Percentiles rank a stretch among this genome's conserved stretches.
Conservation (phyloP, 1,284 basidiomycete species). For the Ganoderma sinense region DNA sequence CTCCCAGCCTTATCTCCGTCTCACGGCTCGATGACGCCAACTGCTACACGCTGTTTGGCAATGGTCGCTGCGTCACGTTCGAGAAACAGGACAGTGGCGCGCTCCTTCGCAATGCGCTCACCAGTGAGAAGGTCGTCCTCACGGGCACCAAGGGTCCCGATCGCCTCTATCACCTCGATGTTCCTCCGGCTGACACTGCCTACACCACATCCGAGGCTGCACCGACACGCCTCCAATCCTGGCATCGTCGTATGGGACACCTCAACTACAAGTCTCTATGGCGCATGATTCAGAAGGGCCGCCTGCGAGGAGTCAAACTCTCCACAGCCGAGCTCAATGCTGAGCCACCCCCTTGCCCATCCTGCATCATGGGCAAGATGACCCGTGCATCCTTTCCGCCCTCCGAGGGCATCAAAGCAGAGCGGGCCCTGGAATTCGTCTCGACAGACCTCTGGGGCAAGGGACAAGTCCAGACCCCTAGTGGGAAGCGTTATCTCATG, state of each 20-base stretch:
- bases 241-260: conserved; percentile 5
- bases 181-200: conserved; percentile 1
- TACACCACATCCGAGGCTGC: conserved; percentile 1
- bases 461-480: conserved; percentile 7
- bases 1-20: conserved; percentile 19
- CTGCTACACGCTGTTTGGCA: conserved; percentile 20
- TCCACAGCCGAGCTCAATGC: conserved; percentile 9
- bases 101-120: conserved; percentile 8
- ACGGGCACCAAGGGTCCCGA: conserved; percentile 6
- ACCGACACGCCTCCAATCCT: not conserved
- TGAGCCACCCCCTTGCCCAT: conserved; percentile 8
- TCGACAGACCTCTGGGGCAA: conserved; percentile 15
- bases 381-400: conserved; percentile 14
- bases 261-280: conserved; percentile 7
- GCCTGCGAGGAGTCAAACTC: conserved; percentile 7
- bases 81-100: conserved; percentile 11
- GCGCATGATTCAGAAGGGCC: conserved; percentile 2
- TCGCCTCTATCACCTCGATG: conserved; percentile 17
- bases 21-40: conserved; percentile 14
- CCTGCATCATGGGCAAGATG: conserved; percentile 20
- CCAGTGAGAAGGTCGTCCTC: conserved; percentile 4
- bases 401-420: conserved; percentile 2
- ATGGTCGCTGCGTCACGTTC: conserved; percentile 15
- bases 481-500: conserved; percentile 18
- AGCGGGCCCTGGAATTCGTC: conserved; percentile 1